These are phyloP conservation scores for Podospora tetraspora DNA, from an alignment of 495 filamentous ascomycete genomes.

Conservation along the genomic window DNA sequence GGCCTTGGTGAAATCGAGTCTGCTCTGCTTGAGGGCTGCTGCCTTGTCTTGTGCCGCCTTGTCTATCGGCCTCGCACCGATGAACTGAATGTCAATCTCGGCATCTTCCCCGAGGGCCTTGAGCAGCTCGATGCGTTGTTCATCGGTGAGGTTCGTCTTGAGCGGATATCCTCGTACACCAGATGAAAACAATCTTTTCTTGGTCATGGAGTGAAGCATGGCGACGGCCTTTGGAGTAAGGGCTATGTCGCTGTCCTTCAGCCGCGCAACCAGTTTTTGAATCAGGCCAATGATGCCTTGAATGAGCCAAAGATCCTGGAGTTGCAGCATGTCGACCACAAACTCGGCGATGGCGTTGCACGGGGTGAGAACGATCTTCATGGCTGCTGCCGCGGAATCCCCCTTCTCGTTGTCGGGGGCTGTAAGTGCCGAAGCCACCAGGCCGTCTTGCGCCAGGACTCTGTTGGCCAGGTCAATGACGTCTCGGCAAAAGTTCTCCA, in stretches of 20 bases:
- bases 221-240: slow-evolving; percentile 57
- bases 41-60: slow-evolving; percentile 36
- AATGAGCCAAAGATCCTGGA: slow-evolving; percentile 79
- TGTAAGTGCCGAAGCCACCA: slow-evolving; percentile 64
- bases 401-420: slow-evolving; percentile 34
- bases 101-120: slow-evolving; percentile 73
- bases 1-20: slow-evolving; percentile 53
- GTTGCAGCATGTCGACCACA: slow-evolving; percentile 75
- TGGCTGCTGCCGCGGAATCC: slow-evolving; percentile 38
- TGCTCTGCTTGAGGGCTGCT: slow-evolving; percentile 57
- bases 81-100: slow-evolving; percentile 42
- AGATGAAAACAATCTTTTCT: slow-evolving; percentile 24
- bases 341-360: slow-evolving; percentile 53
- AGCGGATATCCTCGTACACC: slow-evolving; percentile 44
- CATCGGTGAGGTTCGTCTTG: slow-evolving; percentile 65
- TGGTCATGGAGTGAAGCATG: slow-evolving; percentile 53
- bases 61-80: slow-evolving; percentile 48
- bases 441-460: slow-evolving; percentile 73
- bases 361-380: slow-evolving; percentile 57
- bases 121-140: slow-evolving; percentile 77
- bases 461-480: slow-evolving; percentile 87
- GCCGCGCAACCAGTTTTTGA: slow-evolving; percentile 64
- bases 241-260: slow-evolving; percentile 64
- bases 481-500: slow-evolving; percentile 91
- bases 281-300: slow-evolving; percentile 60